Conservation (phyloP, 2,329 filamentous ascomycete species). For the Metarhizium sp. region DNA sequence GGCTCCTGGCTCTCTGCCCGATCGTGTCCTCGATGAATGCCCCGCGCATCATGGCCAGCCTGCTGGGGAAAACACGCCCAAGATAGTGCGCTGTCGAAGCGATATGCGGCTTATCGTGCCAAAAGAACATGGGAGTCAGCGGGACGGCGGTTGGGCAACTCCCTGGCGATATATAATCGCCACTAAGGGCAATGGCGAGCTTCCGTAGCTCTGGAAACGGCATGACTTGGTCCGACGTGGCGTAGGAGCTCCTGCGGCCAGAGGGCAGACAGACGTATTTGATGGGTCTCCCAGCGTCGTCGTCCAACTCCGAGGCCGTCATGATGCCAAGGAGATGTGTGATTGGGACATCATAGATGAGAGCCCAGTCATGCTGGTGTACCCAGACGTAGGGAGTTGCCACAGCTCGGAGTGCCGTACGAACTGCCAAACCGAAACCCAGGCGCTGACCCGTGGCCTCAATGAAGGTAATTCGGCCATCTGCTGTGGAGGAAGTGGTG, state of each 20-base stretch:
- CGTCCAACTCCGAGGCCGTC: slow-evolving; percentile 11
- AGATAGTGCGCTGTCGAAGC: slow-evolving; percentile 41
- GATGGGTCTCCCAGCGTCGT: slow-evolving; percentile 15
- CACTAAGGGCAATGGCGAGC: slow-evolving; percentile 32
- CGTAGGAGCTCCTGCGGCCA: slow-evolving; percentile 41
- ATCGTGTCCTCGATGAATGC: slow-evolving; percentile 49
- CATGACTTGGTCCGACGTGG: slow-evolving; percentile 34
- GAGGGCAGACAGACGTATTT: slow-evolving; percentile 46
- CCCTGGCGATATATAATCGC: slow-evolving; percentile 22
- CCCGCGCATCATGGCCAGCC: slow-evolving; percentile 39
- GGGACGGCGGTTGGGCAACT: slow-evolving; percentile 21
- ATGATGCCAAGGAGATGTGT: slow-evolving; percentile 35
- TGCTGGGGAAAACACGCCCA: slow-evolving; percentile 36
- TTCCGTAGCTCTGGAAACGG: slow-evolving; percentile 30
- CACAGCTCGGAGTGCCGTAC: slow-evolving; percentile 36
- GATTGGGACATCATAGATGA: slow-evolving; percentile 36
- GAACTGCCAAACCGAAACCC: slow-evolving; percentile 44
- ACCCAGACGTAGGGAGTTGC: slow-evolving; percentile 45
- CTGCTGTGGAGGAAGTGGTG: slow-evolving; percentile 14
- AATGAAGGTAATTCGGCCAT: slow-evolving; percentile 35
- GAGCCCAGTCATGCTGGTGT: slow-evolving; percentile 48
- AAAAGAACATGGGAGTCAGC: slow-evolving; percentile 47
- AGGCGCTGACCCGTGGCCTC: slow-evolving; percentile 35
- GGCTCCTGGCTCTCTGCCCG: slow-evolving; percentile 42
- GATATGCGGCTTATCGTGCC: slow-evolving; percentile 49